Percentiles rank a stretch among this genome's conserved stretches.
Conservation (phyloP, 2,329 filamentous ascomycete genomes). For the Lasiodiplodia theobromae region DNA sequence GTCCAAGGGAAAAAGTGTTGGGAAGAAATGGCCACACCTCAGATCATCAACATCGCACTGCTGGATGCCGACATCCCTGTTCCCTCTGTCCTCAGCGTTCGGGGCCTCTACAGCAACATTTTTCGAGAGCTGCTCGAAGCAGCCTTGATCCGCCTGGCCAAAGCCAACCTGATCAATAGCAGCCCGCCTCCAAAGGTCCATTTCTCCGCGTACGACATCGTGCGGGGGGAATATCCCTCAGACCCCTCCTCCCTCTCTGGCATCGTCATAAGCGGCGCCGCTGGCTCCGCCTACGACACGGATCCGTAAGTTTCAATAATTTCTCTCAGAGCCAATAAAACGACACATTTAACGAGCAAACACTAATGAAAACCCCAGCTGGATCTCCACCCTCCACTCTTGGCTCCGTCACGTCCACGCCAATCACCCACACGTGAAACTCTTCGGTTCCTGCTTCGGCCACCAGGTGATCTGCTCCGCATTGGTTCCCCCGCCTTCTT, state of each 20-base stretch:
- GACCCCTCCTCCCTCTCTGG: conserved; percentile 43
- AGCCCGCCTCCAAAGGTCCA: conserved; percentile 32
- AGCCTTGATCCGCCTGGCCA: conserved; percentile 33
- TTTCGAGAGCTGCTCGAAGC: conserved; percentile 39
- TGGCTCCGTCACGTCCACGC: conserved; percentile 61
- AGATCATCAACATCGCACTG: conserved; percentile 37
- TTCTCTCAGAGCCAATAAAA: background rate
- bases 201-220: conserved; percentile 47
- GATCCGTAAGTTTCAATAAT: conserved; percentile 30
- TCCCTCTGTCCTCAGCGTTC: conserved; percentile 34
- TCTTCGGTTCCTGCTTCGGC: conserved; percentile 55
- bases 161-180: background rate
- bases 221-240: conserved; percentile 45
- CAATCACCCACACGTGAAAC: conserved; percentile 54
- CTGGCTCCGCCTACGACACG: conserved; percentile 1
- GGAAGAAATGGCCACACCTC: conserved; percentile 3
- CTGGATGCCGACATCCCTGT: conserved; percentile 44
- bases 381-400: conserved; percentile 56
- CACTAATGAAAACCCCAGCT: conserved; percentile 31
- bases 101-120: conserved; percentile 41
- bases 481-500: conserved; percentile 57
- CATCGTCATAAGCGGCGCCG: conserved; percentile 51
- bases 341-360: background rate
- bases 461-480: conserved; percentile 59
- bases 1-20: background rate